Base-by-base conservation (phyloP, 106 monocot species). In the Agapanthus africanus region DNA sequence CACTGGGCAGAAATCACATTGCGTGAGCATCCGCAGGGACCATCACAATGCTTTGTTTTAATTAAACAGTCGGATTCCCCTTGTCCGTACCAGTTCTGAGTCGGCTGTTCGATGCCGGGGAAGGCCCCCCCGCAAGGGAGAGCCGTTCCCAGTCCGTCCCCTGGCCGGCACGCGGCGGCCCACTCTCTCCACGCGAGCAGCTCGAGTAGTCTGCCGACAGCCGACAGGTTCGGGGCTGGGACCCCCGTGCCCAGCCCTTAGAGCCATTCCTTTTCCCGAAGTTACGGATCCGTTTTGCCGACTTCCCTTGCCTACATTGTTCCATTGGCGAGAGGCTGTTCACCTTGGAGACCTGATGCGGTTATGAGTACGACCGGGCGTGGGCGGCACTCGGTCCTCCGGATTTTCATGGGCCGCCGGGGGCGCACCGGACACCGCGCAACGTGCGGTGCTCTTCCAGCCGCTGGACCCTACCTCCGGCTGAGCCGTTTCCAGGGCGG, bases 291-390 rank as follows among this genome's bases (percentile, higher is more conserved):
- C 73, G 18, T 73, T 74, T 79, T 79, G 40, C 63, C 46, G 69
- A 79, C 74, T 79, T 79, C 70, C 40, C 68, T 79, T 74, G 52
- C 73, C 71, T 73, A 79, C 49, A 79, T 79, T 79, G 42, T 72
- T 73, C 66, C 67, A 79, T 73, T 49, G 59, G 46, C 73, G 31
- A 71, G 64, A 69, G 77, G 71, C 27, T 77, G 51, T 77, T 77
- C 77, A 78, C 72, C 78, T 73, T 79, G 40, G 74, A 64, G 79
- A 74, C 67, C 64, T 70, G 64, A 70, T 79, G 69, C 41, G 70
- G 63, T 74, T 74, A 74, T 79, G 74, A 70, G 63, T 71, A 80
- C 63, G 71, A 80, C 47, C 59, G 21, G 49, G 65, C 31, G 46
- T 75, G 56, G 46, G 63, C 33, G 36, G 63, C 66, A 80, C 70